These are phyloP conservation scores for Hymenoscyphus fructigenus DNA, from an alignment of 2,329 filamentous ascomycete genomes.

Conservation along the genomic window DNA sequence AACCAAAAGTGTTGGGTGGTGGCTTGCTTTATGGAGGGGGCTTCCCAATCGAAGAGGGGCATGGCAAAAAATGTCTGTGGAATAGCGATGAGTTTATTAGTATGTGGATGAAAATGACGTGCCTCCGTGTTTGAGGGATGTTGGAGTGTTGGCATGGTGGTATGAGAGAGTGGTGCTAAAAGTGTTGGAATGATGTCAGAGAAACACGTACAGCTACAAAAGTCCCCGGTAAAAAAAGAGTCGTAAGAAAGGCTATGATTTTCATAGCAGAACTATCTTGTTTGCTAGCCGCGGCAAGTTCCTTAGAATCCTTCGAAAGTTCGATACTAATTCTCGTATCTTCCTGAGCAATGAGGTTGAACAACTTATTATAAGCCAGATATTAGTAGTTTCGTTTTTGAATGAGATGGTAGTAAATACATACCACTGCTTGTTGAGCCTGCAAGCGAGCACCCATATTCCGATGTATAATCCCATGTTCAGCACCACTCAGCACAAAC, in stretches of 20 bases:
- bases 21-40: not conserved
- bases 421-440: not conserved
- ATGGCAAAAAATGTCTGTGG: slow-evolving; percentile 7
- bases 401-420: too few relatives aligned
- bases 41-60: slow-evolving; percentile 8
- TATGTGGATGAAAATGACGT: too few relatives aligned
- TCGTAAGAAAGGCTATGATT: not conserved
- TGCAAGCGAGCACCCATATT: not conserved
- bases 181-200: not conserved
- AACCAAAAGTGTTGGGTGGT: slow-evolving; percentile 6
- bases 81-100: too few relatives aligned
- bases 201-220: not conserved
- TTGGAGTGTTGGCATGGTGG: not conserved
- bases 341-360: not conserved
- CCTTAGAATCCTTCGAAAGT: not conserved
- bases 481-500: not conserved
- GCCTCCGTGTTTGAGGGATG: too few relatives aligned
- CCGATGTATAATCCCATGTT: not conserved
- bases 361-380: not conserved
- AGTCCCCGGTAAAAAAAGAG: not conserved
- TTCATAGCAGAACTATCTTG: not conserved
- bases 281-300: not conserved
- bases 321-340: not conserved
- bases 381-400: too few relatives aligned
- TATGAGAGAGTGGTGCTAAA: not conserved